Percentiles rank a stretch among this genome's conserved stretches.
Conservation (phyloP, 345 rosid genomes). For the Euphorbia lathyris region DNA sequence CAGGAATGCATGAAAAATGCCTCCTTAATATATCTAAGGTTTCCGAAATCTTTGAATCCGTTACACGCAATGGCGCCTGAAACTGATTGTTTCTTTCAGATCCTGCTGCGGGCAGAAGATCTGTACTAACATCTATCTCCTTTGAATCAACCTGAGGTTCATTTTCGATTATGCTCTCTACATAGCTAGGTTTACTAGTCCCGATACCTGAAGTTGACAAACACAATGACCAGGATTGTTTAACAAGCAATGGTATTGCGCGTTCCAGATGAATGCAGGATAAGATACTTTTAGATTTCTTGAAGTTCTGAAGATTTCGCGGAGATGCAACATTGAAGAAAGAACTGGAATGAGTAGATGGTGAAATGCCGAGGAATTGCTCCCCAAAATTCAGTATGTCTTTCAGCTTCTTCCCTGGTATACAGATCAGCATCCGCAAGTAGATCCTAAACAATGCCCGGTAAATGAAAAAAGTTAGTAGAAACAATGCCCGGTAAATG, state of each 20-base stretch:
- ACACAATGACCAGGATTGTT: constrained; percentile 85
- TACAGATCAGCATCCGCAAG: constrained; percentile 77
- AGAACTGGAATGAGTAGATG: constrained; percentile 67
- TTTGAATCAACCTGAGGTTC: constrained; percentile 43
- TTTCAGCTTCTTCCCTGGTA: constrained; percentile 78
- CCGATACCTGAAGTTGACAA: constrained; percentile 52
- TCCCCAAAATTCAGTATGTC: constrained; percentile 69
- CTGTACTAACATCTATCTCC: constrained; percentile 35
- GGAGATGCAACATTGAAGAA: constrained; percentile 66
- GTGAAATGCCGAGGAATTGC: constrained; percentile 51
- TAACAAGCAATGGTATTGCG: constrained; percentile 56
- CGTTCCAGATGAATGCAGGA: constrained; percentile 73
- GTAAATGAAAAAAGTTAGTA: constrained; percentile 17
- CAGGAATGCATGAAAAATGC: constrained; percentile 85
- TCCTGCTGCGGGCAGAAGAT: constrained; percentile 39
- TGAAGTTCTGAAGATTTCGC: constrained; percentile 47
- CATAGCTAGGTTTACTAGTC: constrained; percentile 38
- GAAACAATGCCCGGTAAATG: constrained; percentile 8
- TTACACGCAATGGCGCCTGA: constrained; percentile 65
- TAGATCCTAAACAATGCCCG: constrained; percentile 59
- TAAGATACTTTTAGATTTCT: constrained; percentile 55
- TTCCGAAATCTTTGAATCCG: constrained; percentile 81
- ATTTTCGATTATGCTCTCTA: constrained; percentile 39
- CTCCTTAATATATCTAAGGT: constrained; percentile 62
- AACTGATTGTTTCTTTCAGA: constrained; percentile 37